Base-by-base conservation (phyloP, 768 basidiomycete species). In the Lactarius sp. region DNA sequence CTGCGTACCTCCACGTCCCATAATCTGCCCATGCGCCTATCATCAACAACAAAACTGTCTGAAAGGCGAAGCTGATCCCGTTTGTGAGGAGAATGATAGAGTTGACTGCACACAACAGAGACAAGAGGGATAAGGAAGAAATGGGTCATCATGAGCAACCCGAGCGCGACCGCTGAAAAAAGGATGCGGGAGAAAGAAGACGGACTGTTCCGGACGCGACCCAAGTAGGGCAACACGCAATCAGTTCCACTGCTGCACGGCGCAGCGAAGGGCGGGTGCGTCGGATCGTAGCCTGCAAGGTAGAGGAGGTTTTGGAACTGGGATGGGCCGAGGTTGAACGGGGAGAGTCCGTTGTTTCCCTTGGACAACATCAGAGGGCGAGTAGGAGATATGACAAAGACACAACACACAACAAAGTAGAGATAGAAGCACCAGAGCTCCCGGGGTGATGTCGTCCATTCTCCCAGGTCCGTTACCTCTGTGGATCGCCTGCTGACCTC, bases 11-110 rank as follows among this genome's bases (percentile, higher is more conserved):
- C 88, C 88, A 90, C 16, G 76, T 74, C n/a, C 90, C 89, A 71
- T 90, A 92, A 71, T 91, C 89, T 0, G 88, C 88, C 85, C 88
- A 90, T 4, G 87, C 86, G 4, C 88, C 89, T 34, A 91, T 82
- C 13, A 80, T 68, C 27, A 90, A 73, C 46, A 92, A 74, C 16
- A 90, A 69, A 16, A 79, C 81, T 0, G 88, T 87, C 73, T 92
- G 89, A 33, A 91, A 79, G 0, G 87, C 87, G 69, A 90, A 90
- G 64, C 85, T 86, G 50, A 92, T 84, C 4, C 90, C 89, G 68
- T 91, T 91, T 8, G 88, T 90, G 60, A 90, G 77, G 31, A 90
- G 79, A 5, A 90, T 86, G 65, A 90, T 88, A 2, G 88, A 87
- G 69, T 88, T 91, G 60, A 88, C 86, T 88, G 68, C 18, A 10